Evolutionary conservation across 1,284 basidiomycete genomes (phyloP).

Genomic region (Cystobasidium sp.): DNA sequence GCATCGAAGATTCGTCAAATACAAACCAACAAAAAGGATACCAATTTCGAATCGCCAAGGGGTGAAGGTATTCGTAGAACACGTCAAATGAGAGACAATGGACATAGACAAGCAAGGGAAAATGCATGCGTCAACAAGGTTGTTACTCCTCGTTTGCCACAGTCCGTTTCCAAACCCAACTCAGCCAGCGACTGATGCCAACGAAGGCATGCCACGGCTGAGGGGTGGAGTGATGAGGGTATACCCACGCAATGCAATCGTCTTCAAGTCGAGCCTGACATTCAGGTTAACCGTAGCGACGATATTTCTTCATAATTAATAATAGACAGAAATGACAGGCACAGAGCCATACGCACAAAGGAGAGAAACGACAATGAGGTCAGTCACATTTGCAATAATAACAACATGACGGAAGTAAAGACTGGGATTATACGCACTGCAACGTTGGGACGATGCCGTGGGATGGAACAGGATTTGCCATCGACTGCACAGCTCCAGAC

Average conservation of each 20-base stretch:
- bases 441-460: constrained; percentile 58
- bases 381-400: not conserved
- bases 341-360: not conserved
- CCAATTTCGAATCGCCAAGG: not conserved
- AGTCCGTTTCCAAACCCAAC: not conserved
- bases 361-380: not conserved
- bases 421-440: constrained; percentile 55
- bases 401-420: not conserved
- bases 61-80: not conserved
- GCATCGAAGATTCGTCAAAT: not conserved
- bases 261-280: constrained; percentile 95
- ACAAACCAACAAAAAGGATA: not conserved
- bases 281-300: constrained; percentile 99
- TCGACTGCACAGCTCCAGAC: constrained; percentile 25
- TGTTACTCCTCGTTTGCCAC: constrained; percentile 18
- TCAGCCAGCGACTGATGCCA: not conserved
- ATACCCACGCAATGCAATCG: constrained; percentile 81
- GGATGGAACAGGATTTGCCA: constrained; percentile 23
- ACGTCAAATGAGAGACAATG: not conserved
- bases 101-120: constrained; percentile 8
- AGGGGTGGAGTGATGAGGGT: not conserved
- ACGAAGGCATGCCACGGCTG: not conserved
- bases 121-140: constrained; percentile 43
- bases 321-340: constrained; percentile 1
- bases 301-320: constrained; percentile 70